Evolutionary conservation across 441 rosid genomes (phyloP), one percentile per base, ranked within the genome.

Genomic region (Capsella rubella): DNA sequence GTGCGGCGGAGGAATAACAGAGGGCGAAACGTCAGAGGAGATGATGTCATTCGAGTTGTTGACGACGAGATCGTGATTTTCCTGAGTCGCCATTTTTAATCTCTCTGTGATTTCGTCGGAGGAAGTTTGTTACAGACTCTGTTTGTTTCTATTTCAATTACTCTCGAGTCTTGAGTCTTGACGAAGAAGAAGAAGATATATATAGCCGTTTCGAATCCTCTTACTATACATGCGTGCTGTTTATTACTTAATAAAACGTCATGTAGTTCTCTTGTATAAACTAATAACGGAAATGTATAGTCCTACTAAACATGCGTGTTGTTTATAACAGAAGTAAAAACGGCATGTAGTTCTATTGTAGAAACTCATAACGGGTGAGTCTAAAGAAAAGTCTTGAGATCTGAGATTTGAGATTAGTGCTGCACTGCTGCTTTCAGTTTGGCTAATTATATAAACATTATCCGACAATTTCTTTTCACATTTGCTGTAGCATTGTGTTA

Each of bases 81-180:
- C 35, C 7, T 53, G 47, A 59, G 21, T 12, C 64, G 64, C 64
- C 47, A 59, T 59, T 59, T 59, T 59, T 18, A 8, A 3, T 10
- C 3, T 59, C 15, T 14, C 21, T 5, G 64, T 58, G 64, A 31
- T n/a, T 31, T n/a, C 11, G 21, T 13, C 6, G 60, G 60, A n/a
- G 60, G 3, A 55, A 55, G 60, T 55, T 55, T 7, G 40, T 55
- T 55, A 54, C 59, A 8, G 40, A 31, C 40, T 54, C 5, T 31
- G 21, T 50, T 50, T 54, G 37, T 54, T 54, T 54, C 34, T 3
- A 14, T 28, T 28, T 13, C 8, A 25, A 51, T 21, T 21, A 21
- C 55, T 10, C 32, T 0, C 10, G 25, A 21, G 6, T 46, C 7
- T n/a, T 6, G 5, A 50, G 14, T 21, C 15, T 25, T 13, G 56